Conservation (phyloP, 2,329 filamentous ascomycete genomes). For the Claviceps africana region DNA sequence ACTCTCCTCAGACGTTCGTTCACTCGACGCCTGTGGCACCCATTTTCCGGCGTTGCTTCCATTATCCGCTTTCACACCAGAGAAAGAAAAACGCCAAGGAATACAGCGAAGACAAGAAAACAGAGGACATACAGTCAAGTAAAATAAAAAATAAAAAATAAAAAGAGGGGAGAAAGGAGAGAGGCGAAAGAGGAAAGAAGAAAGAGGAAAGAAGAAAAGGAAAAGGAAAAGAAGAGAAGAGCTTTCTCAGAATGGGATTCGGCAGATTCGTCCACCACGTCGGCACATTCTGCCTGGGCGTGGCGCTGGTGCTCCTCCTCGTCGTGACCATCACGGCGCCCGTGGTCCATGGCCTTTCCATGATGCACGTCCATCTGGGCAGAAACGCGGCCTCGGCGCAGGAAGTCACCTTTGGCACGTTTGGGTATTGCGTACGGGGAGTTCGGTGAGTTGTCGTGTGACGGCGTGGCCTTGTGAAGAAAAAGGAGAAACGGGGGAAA, state of each 20-base stretch:
- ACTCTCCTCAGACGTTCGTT: background rate
- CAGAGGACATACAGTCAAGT: too few relatives aligned
- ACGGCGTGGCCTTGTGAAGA: too few relatives aligned
- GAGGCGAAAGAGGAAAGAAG: too few relatives aligned
- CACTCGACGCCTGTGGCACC: too few relatives aligned
- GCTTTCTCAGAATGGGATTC: conserved; percentile 25
- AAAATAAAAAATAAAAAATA: too few relatives aligned
- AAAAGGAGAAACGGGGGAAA: too few relatives aligned
- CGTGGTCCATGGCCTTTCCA: conserved; percentile 38
- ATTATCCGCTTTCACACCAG: background rate
- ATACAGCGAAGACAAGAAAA: too few relatives aligned
- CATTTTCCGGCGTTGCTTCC: too few relatives aligned
- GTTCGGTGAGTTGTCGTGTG: too few relatives aligned
- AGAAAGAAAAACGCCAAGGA: too few relatives aligned
- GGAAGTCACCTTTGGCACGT: conserved; percentile 42
- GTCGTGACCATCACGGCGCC: conserved; percentile 45
- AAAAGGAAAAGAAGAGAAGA: background rate
- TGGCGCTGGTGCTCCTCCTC: conserved; percentile 40
- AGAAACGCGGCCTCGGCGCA: conserved; percentile 18
- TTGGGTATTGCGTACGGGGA: conserved; percentile 38
- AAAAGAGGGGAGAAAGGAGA: too few relatives aligned
- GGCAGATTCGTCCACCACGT: conserved; percentile 40
- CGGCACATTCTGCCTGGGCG: conserved; percentile 43
- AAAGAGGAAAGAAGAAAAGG: too few relatives aligned
- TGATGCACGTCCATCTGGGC: conserved; percentile 38